A percentile compares a stretch with the other conserved stretches of the same genome.
phyloP scores from a whole-genome alignment of 2,329 filamentous ascomycete genomes.

The Neurospora crassa region DNA sequence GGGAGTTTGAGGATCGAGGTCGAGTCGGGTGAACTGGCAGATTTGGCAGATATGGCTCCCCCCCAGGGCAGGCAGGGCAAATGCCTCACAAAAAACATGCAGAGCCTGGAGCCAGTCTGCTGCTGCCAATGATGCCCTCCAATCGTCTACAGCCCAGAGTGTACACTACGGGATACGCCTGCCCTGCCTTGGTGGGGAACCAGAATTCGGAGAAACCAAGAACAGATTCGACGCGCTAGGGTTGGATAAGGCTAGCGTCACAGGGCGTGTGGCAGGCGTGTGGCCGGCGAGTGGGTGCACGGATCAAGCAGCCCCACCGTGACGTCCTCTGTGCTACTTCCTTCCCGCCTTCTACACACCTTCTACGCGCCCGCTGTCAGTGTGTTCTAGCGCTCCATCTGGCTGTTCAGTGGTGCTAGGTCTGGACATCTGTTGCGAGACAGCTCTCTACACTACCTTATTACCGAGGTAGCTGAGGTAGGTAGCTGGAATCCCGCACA shows the following conservation, averaged over 20 bases:
- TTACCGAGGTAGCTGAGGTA: neutral
- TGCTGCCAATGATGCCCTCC: neutral
- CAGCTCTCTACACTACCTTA: neutral
- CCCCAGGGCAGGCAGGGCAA: slow-evolving; percentile 8
- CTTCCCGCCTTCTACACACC: neutral
- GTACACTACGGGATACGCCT: neutral
- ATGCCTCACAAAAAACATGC: slow-evolving; percentile 10
- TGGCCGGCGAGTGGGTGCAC: neutral
- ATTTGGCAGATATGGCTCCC: neutral
- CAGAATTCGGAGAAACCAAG: neutral
- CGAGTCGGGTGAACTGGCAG: slow-evolving; percentile 6
- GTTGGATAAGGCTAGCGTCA: neutral
- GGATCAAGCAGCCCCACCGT: neutral
- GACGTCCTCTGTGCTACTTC: neutral
- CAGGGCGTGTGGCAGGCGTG: neutral
- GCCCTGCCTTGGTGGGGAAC: neutral
- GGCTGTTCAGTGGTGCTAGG: neutral
- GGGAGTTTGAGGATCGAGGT: slow-evolving; percentile 4
- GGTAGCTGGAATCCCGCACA: neutral
- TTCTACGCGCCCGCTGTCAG: neutral
- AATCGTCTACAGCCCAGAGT: neutral
- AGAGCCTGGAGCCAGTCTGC: neutral
- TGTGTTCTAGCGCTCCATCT: neutral
- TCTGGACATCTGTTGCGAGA: neutral
- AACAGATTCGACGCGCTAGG: neutral